Conservation (phyloP, 345 rosid species). For the Limnanthes douglasii region DNA sequence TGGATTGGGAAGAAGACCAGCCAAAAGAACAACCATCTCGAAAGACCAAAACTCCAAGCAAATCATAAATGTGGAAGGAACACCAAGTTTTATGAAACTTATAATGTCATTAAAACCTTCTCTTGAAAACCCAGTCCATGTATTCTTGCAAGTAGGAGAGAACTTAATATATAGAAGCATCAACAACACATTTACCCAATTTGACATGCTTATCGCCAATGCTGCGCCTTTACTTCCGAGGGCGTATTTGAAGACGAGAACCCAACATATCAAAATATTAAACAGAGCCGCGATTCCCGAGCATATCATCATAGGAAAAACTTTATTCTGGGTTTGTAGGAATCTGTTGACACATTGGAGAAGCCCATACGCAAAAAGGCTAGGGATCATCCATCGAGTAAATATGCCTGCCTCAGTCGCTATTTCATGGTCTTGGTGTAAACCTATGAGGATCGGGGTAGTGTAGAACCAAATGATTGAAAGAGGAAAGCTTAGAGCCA, state of each 20-base stretch:
- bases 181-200: slow-evolving; percentile 18
- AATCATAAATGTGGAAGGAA: slow-evolving; percentile 22
- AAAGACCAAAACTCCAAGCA: too few relatives aligned
- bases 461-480: slow-evolving; percentile 44
- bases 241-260: slow-evolving; percentile 19
- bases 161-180: slow-evolving; percentile 14
- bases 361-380: slow-evolving; percentile 23
- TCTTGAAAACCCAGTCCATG: slow-evolving; percentile 17
- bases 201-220: slow-evolving; percentile 21
- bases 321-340: slow-evolving; percentile 33
- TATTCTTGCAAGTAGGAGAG: slow-evolving; percentile 14
- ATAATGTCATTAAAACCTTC: slow-evolving; percentile 9
- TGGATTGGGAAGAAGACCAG: too few relatives aligned
- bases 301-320: slow-evolving; percentile 30
- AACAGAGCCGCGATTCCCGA: slow-evolving; percentile 23
- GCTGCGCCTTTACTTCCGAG: slow-evolving; percentile 43
- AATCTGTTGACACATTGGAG: slow-evolving; percentile 29
- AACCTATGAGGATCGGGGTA: slow-evolving; percentile 4
- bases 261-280: slow-evolving; percentile 29
- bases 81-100: slow-evolving; percentile 7
- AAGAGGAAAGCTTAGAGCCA: slow-evolving; percentile 37
- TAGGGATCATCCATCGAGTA: slow-evolving; percentile 26
- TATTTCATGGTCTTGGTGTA: slow-evolving; percentile 14
- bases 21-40: too few relatives aligned
- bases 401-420: slow-evolving; percentile 24